A percentile compares a stretch with the other conserved stretches of the same genome.
phyloP scores from a whole-genome alignment of 208 protist genomes.

The Trypanosoma platydactyli region DNA sequence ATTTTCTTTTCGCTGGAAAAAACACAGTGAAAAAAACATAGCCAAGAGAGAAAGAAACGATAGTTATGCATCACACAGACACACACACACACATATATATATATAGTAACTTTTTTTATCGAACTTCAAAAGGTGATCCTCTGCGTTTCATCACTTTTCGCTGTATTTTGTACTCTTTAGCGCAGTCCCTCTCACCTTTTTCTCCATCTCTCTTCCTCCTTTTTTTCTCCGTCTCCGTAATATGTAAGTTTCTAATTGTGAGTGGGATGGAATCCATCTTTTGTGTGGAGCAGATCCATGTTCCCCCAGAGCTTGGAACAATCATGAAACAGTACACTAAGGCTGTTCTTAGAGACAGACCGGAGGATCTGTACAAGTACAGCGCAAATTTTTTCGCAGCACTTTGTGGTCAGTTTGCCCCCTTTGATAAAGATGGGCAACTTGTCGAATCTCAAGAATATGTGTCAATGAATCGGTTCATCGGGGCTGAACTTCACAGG shows the following conservation, averaged over 20 bases:
- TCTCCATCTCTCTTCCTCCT: slow-evolving; percentile 29
- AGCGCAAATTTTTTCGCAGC: slow-evolving; percentile 93
- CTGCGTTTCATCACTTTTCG: too few species aligned
- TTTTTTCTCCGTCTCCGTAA: slow-evolving; percentile 3
- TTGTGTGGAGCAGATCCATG: slow-evolving; percentile 86
- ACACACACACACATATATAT: too few species aligned
- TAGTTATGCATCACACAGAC: too few species aligned
- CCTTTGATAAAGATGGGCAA: slow-evolving; percentile 82
- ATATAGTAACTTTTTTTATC: too few species aligned
- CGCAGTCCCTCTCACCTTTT: background rate
- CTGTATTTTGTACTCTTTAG: too few species aligned
- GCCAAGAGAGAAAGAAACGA: too few species aligned
- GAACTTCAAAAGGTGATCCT: too few species aligned
- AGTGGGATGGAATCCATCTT: slow-evolving; percentile 87
- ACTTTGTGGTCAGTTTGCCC: slow-evolving; percentile 60
- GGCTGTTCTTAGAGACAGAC: slow-evolving; percentile 82
- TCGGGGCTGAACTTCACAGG: slow-evolving; percentile 6
- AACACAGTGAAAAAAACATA: too few species aligned
- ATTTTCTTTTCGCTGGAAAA: slow-evolving; percentile 16
- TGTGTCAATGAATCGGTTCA: slow-evolving; percentile 15
- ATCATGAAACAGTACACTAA: slow-evolving; percentile 94
- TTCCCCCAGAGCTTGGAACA: slow-evolving; percentile 86
- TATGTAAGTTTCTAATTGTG: background rate
- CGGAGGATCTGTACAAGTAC: slow-evolving; percentile 88
- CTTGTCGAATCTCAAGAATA: slow-evolving; percentile 38